phyloP scores from a whole-genome alignment of 1,284 basidiomycete genomes.

The Papiliotrema nemorosa region DNA sequence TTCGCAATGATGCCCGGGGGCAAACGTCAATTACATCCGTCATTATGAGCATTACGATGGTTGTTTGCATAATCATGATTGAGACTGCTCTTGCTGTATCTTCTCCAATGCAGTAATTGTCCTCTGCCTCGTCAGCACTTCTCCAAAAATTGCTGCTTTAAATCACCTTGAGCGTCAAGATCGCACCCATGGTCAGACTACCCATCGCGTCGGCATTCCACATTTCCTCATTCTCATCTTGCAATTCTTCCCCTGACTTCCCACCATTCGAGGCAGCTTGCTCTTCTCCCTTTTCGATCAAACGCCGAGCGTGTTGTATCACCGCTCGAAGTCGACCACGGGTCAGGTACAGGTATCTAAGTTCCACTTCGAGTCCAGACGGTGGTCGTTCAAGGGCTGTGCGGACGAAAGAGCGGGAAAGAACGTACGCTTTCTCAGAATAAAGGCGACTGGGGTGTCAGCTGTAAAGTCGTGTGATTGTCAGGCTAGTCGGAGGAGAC shows the following conservation, averaged over 20 bases:
- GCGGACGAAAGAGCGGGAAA: slow-evolving; percentile 81
- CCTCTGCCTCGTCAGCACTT: slow-evolving; percentile 9
- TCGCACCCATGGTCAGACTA: slow-evolving; percentile 71
- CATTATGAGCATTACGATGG: no score
- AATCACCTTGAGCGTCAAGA: slow-evolving; percentile 60
- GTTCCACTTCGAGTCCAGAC: slow-evolving; percentile 66
- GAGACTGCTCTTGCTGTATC: slow-evolving; percentile 8
- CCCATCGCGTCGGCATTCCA: slow-evolving; percentile 61
- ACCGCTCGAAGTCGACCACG: slow-evolving; percentile 65
- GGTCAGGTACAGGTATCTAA: slow-evolving; percentile 69
- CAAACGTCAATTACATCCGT: no score
- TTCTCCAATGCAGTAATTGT: slow-evolving; percentile 29
- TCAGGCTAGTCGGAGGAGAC: slow-evolving; percentile 42
- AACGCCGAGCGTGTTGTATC: slow-evolving; percentile 59
- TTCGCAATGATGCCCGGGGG: slow-evolving; percentile 25
- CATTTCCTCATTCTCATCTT: slow-evolving; percentile 49
- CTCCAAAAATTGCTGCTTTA: neutral
- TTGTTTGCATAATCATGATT: no score
- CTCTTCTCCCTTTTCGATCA: slow-evolving; percentile 59
- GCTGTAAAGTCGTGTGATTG: slow-evolving; percentile 40
- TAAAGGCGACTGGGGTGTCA: slow-evolving; percentile 29
- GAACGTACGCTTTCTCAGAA: slow-evolving; percentile 81
- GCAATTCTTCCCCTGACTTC: slow-evolving; percentile 39
- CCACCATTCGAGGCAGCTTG: slow-evolving; percentile 34
- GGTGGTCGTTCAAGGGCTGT: slow-evolving; percentile 75